A percentile compares a stretch with the other conserved stretches of the same genome.
Conservation (phyloP, 2,329 filamentous ascomycete species). For the Fonsecaea erecta region DNA sequence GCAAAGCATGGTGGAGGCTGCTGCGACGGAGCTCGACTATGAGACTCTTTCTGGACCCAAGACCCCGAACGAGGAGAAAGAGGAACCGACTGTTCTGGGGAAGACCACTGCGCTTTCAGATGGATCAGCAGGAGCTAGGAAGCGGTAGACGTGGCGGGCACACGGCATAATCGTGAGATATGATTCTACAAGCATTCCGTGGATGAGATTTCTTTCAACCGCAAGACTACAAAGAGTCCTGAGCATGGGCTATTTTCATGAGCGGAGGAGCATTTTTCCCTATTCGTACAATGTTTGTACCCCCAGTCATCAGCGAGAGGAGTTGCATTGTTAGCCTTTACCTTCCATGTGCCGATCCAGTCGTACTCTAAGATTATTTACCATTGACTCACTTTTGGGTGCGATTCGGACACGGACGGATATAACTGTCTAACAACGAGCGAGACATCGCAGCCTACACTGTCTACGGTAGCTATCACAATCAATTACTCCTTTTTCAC, state of each 20-base stretch:
- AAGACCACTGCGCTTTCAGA: conserved; percentile 25
- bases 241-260: background rate
- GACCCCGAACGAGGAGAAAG: conserved; percentile 25
- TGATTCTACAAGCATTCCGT: background rate
- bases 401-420: background rate
- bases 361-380: background rate
- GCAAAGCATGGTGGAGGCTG: conserved; percentile 36
- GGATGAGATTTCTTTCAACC: background rate
- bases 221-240: background rate
- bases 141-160: conserved; percentile 11
- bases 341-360: background rate
- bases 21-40: conserved; percentile 39
- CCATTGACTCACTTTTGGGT: background rate
- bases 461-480: background rate
- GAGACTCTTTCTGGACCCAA: conserved; percentile 36
- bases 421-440: background rate
- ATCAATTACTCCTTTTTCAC: background rate
- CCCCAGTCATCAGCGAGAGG: background rate
- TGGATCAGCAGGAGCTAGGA: conserved; percentile 17
- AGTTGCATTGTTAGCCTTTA: background rate
- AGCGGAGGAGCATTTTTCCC: background rate
- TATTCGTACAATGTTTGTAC: background rate
- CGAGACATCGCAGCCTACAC: background rate
- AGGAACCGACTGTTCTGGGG: conserved; percentile 4
- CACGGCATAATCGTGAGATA: background rate